Evolutionary conservation across 2,329 filamentous ascomycete genomes (phyloP).

Genomic region (Metarhizium rileyi): DNA sequence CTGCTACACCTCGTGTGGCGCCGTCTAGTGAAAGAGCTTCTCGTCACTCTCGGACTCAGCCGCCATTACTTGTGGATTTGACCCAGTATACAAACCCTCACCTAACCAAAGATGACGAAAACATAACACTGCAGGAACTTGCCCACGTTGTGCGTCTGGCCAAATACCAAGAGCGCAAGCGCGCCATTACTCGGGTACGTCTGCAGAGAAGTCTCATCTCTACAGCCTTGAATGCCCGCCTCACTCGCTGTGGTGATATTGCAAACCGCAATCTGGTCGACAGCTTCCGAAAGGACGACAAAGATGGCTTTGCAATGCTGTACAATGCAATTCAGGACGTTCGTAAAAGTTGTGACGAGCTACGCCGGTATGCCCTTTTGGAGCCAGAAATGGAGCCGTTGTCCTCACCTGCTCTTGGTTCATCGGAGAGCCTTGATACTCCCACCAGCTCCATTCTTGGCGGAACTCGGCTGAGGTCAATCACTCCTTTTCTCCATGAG

Average conservation of each 20-base stretch:
- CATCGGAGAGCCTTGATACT: slow-evolving; percentile 41
- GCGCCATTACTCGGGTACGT: slow-evolving; percentile 60
- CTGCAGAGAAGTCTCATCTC: slow-evolving; percentile 67
- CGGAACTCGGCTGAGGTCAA: slow-evolving; percentile 26
- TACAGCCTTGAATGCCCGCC: slow-evolving; percentile 62
- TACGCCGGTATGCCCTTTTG: slow-evolving; percentile 58
- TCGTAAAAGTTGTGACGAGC: slow-evolving; percentile 65
- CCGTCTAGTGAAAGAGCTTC: slow-evolving; percentile 32
- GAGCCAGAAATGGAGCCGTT: slow-evolving; percentile 60
- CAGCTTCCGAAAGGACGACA: slow-evolving; percentile 69
- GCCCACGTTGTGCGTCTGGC: slow-evolving; percentile 69
- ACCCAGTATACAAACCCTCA: slow-evolving; percentile 57
- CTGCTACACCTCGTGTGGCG: slow-evolving; percentile 20
- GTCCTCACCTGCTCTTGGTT: slow-evolving; percentile 31
- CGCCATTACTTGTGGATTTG: slow-evolving; percentile 56
- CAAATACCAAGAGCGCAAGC: slow-evolving; percentile 74
- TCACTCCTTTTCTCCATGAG: slow-evolving; percentile 56
- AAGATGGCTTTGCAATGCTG: slow-evolving; percentile 62
- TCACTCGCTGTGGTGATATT: slow-evolving; percentile 65
- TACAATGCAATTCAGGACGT: slow-evolving; percentile 75
- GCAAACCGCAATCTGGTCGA: slow-evolving; percentile 69
- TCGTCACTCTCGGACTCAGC: slow-evolving; percentile 31
- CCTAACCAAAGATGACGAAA: slow-evolving; percentile 49
- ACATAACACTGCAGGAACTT: slow-evolving; percentile 65
- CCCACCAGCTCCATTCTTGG: slow-evolving; percentile 32